Evolutionary conservation across 129 eudicot genomes (phyloP).

Genomic region (Heracleum sosnowskyi): DNA sequence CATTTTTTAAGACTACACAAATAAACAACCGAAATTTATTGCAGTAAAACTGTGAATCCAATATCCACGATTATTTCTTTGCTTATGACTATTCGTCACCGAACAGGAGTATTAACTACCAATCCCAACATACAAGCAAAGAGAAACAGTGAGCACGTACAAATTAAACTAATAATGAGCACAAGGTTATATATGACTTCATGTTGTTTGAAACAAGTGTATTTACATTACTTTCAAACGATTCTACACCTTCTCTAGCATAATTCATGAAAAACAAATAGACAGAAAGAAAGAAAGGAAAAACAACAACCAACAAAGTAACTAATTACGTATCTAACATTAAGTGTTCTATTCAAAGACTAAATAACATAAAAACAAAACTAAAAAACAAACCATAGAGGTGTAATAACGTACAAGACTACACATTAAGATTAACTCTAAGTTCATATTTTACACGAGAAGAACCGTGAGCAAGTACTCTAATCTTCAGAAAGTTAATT

Average conservation of each 20-base stretch:
- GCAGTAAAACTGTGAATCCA: background rate
- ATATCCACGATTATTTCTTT: background rate
- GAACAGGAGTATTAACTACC: background rate
- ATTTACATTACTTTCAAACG: background rate
- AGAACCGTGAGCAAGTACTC: background rate
- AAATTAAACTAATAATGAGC: background rate
- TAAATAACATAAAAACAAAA: background rate
- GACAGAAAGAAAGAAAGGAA: background rate
- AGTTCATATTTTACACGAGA: background rate
- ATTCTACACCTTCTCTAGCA: background rate
- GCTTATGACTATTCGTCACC: background rate
- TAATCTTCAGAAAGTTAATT: background rate
- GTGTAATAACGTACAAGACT: background rate
- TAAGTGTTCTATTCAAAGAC: background rate
- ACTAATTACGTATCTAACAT: background rate
- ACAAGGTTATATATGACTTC: background rate
- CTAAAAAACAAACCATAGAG: background rate
- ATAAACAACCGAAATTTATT: background rate
- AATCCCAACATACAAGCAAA: background rate
- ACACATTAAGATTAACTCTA: background rate
- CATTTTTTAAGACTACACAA: conserved; percentile 26
- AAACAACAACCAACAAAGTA: background rate
- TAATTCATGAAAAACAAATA: background rate
- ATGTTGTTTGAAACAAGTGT: background rate
- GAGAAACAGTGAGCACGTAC: background rate